Evolutionary conservation across 2,329 filamentous ascomycete genomes (phyloP), one percentile per base, ranked within the genome.

Genomic region (Coleophoma cylindrospora): DNA sequence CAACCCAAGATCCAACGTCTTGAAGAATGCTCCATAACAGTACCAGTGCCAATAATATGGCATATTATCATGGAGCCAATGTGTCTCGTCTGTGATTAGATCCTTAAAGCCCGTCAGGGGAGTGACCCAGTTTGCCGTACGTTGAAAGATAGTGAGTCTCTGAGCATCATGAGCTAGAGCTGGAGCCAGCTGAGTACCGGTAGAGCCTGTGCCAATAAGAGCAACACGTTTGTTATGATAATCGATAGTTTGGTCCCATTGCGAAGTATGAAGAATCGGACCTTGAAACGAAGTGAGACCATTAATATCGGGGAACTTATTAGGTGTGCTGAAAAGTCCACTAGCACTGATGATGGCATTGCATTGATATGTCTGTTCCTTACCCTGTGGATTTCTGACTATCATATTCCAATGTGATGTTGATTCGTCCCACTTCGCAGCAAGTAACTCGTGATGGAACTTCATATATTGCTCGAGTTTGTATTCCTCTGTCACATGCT

Each of bases 131-230:
- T 37, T 12, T 12, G 34, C 12, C 3, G 34, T 37, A 12, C 34
- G 34, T n/a, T 37, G 34, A 37, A 12, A 37, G 12, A 37, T 4
- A 12, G 12, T n/a, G 2, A 37, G 34, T 2, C 34, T 37, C n/a
- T 12, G 12, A 12, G 4, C 34, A 12, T 37, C 34, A 12, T 4
- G 34, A n/a, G 34, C 34, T 12, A 37, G 12, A n/a, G 12, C 12
- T 4, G 34, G 34, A n/a, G n/a, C n/a, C 12, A 37, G 12, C 34
- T 37, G 34, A 12, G 34, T n/a, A 37, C 34, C 34, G 4, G 12
- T 37, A n/a, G 34, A 47, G 81, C 79, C n/a, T 87, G 81, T 2
- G 86, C 75, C n/a, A 91, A 76, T 1, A 79, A 66, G 44, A n/a
- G 34, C 34, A 37, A 37, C n/a, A n/a, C n/a, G 12, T n/a, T 37